Percentiles rank a stretch among this genome's conserved stretches.
Conservation (phyloP, 345 rosid species). For the Reutealis trisperma region DNA sequence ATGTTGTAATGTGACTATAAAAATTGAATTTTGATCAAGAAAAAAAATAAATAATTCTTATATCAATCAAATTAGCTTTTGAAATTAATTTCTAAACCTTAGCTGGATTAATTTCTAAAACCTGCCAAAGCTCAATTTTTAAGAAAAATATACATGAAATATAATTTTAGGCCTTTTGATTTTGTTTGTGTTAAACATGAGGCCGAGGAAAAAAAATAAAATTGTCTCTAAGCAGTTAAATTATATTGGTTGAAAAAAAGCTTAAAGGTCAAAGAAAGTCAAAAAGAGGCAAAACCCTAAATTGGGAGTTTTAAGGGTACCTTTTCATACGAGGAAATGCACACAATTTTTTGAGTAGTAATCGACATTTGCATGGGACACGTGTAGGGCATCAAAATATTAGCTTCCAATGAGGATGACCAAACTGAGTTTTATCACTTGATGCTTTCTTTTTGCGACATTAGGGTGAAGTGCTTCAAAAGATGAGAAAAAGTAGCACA, state of each 20-base stretch:
- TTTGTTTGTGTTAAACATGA: background rate
- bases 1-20: no score
- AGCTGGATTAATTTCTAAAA: no score
- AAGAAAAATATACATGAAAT: no score
- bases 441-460: slow-evolving; percentile 12
- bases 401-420: slow-evolving; percentile 19
- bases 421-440: slow-evolving; percentile 1
- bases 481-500: background rate
- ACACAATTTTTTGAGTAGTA: background rate
- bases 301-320: background rate
- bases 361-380: slow-evolving; percentile 14
- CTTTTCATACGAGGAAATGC: slow-evolving; percentile 13
- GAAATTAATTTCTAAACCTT: no score
- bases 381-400: slow-evolving; percentile 22
- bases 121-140: no score
- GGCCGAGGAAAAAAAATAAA: background rate
- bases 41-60: no score
- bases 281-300: background rate
- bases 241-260: background rate
- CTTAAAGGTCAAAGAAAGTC: background rate
- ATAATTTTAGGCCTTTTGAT: background rate
- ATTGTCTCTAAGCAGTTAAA: background rate
- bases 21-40: no score
- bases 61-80: no score
- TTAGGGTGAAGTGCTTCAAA: slow-evolving; percentile 6